A percentile compares a stretch with the other conserved stretches of the same genome.
Evolutionary conservation across 2,329 filamentous ascomycete species (phyloP).

Genomic region (Lasiodiplodia gonubiensis): DNA sequence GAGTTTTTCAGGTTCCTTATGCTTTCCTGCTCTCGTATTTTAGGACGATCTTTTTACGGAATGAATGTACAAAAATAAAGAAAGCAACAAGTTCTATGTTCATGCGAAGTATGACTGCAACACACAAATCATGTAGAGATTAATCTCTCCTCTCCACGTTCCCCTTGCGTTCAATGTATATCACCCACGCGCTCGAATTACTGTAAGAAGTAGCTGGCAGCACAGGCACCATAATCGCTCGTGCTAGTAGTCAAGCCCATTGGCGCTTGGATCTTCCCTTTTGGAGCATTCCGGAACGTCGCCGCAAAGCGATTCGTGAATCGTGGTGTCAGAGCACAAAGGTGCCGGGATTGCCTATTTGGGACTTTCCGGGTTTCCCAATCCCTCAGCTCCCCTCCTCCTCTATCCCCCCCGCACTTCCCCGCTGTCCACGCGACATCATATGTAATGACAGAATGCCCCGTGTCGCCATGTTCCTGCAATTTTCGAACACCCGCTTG

Average conservation of each 20-base stretch:
- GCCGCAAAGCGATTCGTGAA: background rate
- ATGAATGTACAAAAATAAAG: too few species aligned
- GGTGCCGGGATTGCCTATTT: conserved; percentile 2
- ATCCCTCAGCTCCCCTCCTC: background rate
- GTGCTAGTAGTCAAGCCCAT: background rate
- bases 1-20: background rate
- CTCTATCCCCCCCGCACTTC: conserved; percentile 16
- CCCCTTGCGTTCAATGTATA: background rate
- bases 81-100: background rate
- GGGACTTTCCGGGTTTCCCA: background rate
- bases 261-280: background rate
- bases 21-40: background rate
- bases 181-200: background rate
- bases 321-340: background rate
- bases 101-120: background rate
- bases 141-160: background rate
- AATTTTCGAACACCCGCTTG: background rate
- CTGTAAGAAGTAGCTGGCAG: background rate
- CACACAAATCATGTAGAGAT: background rate
- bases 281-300: background rate
- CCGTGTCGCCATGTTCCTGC: background rate
- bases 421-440: background rate
- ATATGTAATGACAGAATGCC: conserved; percentile 10
- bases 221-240: background rate
- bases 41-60: too few species aligned